Base-by-base conservation (phyloP, 352 stramenopile genomes). In the Pythium folliculosum region DNA sequence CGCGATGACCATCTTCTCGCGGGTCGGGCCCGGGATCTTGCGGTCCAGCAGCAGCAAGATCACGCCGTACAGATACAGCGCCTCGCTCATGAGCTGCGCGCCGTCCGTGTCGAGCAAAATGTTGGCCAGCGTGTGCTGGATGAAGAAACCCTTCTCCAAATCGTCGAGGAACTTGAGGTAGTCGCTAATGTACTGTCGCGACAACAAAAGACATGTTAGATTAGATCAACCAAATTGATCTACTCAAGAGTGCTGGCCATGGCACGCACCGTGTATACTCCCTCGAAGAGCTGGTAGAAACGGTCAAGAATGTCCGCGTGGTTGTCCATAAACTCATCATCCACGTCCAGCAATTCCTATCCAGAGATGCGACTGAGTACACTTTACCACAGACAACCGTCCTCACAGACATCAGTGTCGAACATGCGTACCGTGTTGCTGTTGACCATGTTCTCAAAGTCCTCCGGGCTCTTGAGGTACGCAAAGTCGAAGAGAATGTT, bases 401-500 rank as follows among this genome's bases (percentile, higher is more conserved):
- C 53, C 27, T 32, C 27, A 32, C 27, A 32, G 27, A 32, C 27
- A 32, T 2, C 5, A 32, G 27, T n/a, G 19, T 49, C 19, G 45
- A 30, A 52, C 19, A 25, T 6, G 23, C 49, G 7, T 56, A 94
- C 86, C 77, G 88, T 94, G 72, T 93, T 92, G 78, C 80, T 94
- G 77, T 95, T 96, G 60, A 98, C 81, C 81, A 91, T 90, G 54
- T 92, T 97, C 68, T 99, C 95, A 72, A 93, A 98, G 63, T 97
- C 91, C 67, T 98, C 94, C 1, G 93, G 90, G 65, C 96, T 97
- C 71, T 97, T 97, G 55, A 98, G 64, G 67, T 99, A 99, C 21
- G 81, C 78, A 78, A 98, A 98, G 71, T 98, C 94, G 69, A 99
- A 99, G 27, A 98, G 70, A 49, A 99, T 97, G 56, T 92, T 91